Evolutionary conservation across 1,139 yeast species (phyloP).

Genomic region (Suhomyces panamericanus): DNA sequence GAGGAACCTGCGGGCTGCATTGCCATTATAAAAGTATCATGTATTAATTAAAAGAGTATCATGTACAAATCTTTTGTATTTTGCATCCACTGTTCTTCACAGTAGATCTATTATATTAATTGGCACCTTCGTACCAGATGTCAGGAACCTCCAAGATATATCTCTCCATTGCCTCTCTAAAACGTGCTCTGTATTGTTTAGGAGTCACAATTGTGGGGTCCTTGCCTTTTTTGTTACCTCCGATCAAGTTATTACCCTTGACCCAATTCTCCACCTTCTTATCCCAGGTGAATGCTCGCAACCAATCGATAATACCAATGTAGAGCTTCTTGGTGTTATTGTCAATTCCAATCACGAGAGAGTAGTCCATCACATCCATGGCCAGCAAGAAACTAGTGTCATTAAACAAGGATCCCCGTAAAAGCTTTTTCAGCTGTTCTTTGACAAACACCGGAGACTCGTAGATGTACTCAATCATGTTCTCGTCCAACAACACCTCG

Average conservation of each 20-base stretch:
- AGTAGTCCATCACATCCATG: slow-evolving; percentile 99
- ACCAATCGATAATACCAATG: slow-evolving; percentile 94
- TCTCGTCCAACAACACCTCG: slow-evolving; percentile 92
- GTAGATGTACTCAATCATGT: slow-evolving; percentile 96
- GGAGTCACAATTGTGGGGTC: slow-evolving; percentile 98
- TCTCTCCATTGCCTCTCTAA: slow-evolving; percentile 97
- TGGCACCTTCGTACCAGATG: slow-evolving; percentile 59
- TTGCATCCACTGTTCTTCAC: not conserved
- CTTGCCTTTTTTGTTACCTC: slow-evolving; percentile 73
- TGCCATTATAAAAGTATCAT: too few species aligned
- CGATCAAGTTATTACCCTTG: slow-evolving; percentile 84
- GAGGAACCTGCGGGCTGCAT: too few species aligned
- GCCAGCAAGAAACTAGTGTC: slow-evolving; percentile 93
- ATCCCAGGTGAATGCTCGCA: slow-evolving; percentile 97
- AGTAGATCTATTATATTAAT: not conserved
- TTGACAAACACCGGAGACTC: slow-evolving; percentile 94
- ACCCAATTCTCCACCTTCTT: slow-evolving; percentile 98
- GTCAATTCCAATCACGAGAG: slow-evolving; percentile 90
- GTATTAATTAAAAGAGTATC: too few species aligned
- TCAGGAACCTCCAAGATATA: slow-evolving; percentile 95
- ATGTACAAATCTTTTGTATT: too few species aligned
- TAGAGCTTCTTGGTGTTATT: slow-evolving; percentile 64
- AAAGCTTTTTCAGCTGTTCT: slow-evolving; percentile 83
- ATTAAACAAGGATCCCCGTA: slow-evolving; percentile 89
- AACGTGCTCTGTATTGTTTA: slow-evolving; percentile 86